Evolutionary conservation across 73 alveolate genomes (phyloP).

Genomic region (Diophrys appendiculata): DNA sequence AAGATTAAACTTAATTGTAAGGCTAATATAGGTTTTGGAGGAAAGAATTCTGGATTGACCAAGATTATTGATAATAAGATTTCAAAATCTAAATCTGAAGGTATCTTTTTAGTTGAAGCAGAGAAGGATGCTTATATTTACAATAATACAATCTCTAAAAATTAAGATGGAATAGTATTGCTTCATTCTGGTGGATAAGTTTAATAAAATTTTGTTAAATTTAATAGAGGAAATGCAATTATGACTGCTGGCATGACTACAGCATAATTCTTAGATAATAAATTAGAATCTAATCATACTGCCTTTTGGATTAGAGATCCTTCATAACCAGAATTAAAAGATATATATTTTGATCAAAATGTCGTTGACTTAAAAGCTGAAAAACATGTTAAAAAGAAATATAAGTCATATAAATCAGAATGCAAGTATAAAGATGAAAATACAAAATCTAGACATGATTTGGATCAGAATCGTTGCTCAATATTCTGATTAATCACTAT

Average conservation of each 20-base stretch:
- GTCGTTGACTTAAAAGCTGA: neutral
- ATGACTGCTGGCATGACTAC: neutral
- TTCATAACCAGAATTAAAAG: neutral
- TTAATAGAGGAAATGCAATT: constrained; percentile 89
- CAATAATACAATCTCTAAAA: constrained; percentile 80
- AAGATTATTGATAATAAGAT: constrained; percentile 77
- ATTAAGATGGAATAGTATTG: constrained; percentile 94
- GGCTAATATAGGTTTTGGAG: constrained; percentile 97
- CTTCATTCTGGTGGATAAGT: constrained; percentile 77
- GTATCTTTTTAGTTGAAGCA: constrained; percentile 91
- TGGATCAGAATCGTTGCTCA: neutral
- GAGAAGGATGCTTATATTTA: constrained; percentile 71
- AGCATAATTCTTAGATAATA: neutral
- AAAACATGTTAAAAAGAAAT: neutral
- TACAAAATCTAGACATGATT: neutral
- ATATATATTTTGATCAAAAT: too few species aligned
- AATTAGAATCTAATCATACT: neutral
- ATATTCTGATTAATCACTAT: neutral
- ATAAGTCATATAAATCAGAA: neutral
- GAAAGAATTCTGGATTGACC: constrained; percentile 75
- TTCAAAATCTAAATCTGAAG: constrained; percentile 87
- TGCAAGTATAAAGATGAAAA: neutral
- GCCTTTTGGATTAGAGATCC: neutral
- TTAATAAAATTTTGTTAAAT: constrained; percentile 72
- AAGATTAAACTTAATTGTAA: constrained; percentile 76